Base-by-base conservation (phyloP, 192 early-diverging fungal species). In the Helicostylum pulchrum region DNA sequence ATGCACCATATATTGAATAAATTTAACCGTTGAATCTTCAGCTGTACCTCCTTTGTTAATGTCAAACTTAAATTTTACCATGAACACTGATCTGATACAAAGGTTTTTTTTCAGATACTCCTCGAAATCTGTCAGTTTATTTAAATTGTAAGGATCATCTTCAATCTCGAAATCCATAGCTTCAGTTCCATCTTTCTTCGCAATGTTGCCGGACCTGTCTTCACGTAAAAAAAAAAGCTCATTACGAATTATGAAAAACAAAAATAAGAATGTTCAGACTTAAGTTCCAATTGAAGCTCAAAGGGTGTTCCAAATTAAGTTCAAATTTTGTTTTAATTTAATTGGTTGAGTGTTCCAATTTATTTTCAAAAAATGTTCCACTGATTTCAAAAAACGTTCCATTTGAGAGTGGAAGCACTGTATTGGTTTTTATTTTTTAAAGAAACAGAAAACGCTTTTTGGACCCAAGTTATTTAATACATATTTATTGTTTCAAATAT, bases 91-190 rank as follows among this genome's bases (percentile, higher is more conserved):
- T 47, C 46, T 47, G 2, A 47, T 47, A 47, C 46, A 47, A 47
- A 47, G 15, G 17, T 47, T 47, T 47, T 47, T 39, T 39, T 39
- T 39, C 36, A 39, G 36, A 5, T 39, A 39, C 36, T 39, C 36
- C 36, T 53, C 51, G 21, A 53, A 53, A 31, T 53, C 51, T 53
- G 46, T 47, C 46, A 47, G 12, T 47, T 47, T 47, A 47, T 47
- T 47, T 47, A 47, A 15, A 47, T 47, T 53, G 51, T 53, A 53
- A 31, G 0, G 51, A 26, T 53, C 5, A 7, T 14, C 51, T 53
- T 53, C 51, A 53, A 53, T 53, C 51, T 53, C 51, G 12, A 53
- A 53, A 53, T 53, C 51, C 51, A 53, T 53, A 53, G 51, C 21
- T 53, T 53, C 21, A 26, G 51, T 53, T 53, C 21, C 51, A 30